A percentile compares a stretch with the other conserved stretches of the same genome.
Conservation (phyloP, 257 asterid genomes). For the Solanum lycopersicoides region DNA sequence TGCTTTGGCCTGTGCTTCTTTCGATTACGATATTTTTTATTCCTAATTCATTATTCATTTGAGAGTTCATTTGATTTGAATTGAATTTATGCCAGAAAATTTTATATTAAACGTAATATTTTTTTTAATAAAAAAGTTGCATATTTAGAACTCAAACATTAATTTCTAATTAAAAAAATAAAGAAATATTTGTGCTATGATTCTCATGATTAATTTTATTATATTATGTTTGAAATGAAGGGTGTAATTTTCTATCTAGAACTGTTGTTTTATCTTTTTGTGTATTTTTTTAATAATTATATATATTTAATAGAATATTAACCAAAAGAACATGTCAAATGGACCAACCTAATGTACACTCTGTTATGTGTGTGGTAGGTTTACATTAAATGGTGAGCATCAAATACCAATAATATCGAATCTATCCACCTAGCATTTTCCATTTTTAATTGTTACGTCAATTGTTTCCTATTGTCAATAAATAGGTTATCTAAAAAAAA, state of each 20-base stretch:
- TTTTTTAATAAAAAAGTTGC: no score
- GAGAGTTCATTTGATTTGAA: not conserved
- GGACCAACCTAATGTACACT: not conserved
- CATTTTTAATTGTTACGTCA: no score
- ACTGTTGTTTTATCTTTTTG: not conserved
- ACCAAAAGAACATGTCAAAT: not conserved
- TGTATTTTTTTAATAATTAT: not conserved
- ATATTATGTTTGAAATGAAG: not conserved
- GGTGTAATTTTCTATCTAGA: not conserved
- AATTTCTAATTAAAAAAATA: no score
- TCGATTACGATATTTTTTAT: not conserved
- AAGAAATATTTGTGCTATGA: not conserved
- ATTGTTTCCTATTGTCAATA: no score
- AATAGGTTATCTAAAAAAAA: no score
- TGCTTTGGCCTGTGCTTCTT: not conserved
- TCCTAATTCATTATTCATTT: not conserved
- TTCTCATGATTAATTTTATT: not conserved
- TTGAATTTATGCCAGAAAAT: not conserved
- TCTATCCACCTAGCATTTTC: no score
- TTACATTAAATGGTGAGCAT: no score
- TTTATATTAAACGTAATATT: no score
- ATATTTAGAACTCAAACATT: no score
- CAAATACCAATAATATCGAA: no score
- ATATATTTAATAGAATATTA: not conserved
- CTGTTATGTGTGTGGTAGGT: no score